Percentiles rank a stretch among this genome's conserved stretches.
These are phyloP conservation scores for Fusarium irregulare DNA, from an alignment of 2,329 filamentous ascomycete species.

Conservation along the genomic window DNA sequence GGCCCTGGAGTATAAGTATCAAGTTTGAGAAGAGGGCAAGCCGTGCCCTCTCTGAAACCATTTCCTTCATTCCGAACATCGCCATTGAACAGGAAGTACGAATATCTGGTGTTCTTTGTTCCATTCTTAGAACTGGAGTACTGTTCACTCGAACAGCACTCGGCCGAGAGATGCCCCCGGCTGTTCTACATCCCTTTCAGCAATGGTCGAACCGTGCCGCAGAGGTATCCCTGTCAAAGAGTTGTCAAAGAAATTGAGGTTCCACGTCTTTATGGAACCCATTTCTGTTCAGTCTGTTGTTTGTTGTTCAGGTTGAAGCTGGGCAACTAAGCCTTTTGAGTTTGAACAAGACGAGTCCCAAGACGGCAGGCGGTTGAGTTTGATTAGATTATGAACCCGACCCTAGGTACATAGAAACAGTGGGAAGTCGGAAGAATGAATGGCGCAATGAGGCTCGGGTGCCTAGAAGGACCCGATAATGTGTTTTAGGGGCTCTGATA, in stretches of 20 bases:
- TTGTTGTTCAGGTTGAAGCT: neutral
- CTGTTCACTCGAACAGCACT: constrained; percentile 14
- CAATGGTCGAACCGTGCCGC: neutral
- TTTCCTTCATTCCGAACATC: neutral
- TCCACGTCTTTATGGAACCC: neutral
- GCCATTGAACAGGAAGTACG: neutral
- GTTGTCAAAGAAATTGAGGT: neutral
- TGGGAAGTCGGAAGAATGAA: constrained; percentile 40
- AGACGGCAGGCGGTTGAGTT: constrained; percentile 7
- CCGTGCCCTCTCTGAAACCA: neutral
- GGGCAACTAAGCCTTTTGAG: neutral
- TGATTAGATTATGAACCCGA: constrained; percentile 11
- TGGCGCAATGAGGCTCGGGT: constrained; percentile 35
- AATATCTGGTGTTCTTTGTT: neutral
- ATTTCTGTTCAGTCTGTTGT: neutral
- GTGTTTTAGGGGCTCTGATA: constrained; percentile 15
- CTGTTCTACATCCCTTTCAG: neutral
- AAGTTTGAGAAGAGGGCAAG: neutral
- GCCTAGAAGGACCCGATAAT: constrained; percentile 15
- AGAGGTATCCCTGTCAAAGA: constrained; percentile 2
- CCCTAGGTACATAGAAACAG: constrained; percentile 20
- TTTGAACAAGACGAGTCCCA: constrained; percentile 1
- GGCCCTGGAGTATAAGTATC: constrained; percentile 1
- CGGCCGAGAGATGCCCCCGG: neutral
- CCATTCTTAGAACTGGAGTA: neutral